A percentile compares a stretch with the other conserved stretches of the same genome.
Conservation (phyloP, 1,139 yeast species). For the Candida frijolesensis region DNA sequence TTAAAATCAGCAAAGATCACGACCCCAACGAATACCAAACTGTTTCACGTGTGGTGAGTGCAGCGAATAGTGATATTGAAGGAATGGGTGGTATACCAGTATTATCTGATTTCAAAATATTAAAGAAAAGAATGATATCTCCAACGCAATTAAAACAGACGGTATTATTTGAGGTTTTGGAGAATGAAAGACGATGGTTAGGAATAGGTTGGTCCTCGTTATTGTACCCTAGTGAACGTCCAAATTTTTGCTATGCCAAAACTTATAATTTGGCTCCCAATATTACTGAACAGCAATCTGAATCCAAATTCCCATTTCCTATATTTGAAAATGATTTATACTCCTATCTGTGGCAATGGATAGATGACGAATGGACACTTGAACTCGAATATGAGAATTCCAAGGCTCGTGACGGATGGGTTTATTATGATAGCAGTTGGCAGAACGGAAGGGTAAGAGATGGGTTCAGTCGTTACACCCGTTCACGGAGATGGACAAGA, state of each 20-base stretch:
- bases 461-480: slow-evolving; percentile 52
- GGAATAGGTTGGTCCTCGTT: slow-evolving; percentile 61
- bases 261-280: slow-evolving; percentile 34
- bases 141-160: slow-evolving; percentile 48
- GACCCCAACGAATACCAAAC: slow-evolving; percentile 19
- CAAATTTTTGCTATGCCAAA: slow-evolving; percentile 47
- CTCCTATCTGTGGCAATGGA: slow-evolving; percentile 56
- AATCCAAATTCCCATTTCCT: slow-evolving; percentile 47
- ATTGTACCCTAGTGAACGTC: slow-evolving; percentile 53
- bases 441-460: slow-evolving; percentile 40
- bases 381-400: slow-evolving; percentile 42
- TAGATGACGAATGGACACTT: slow-evolving; percentile 51
- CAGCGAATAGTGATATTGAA: slow-evolving; percentile 27
- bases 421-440: slow-evolving; percentile 57
- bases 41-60: slow-evolving; percentile 27
- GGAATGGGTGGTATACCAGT: slow-evolving; percentile 23
- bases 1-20: slow-evolving; percentile 25
- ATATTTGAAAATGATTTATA: slow-evolving; percentile 43
- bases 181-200: slow-evolving; percentile 64
- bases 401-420: slow-evolving; percentile 51
- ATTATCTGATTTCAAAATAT: slow-evolving; percentile 42
- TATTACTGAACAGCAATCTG: slow-evolving; percentile 25
- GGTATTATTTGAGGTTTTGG: slow-evolving; percentile 52
- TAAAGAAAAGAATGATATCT: slow-evolving; percentile 42
- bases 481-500: slow-evolving; percentile 54